Evolutionary conservation across 2,329 filamentous ascomycete genomes (phyloP), one percentile per base, ranked within the genome.

Genomic region (Xylaria multiplex): DNA sequence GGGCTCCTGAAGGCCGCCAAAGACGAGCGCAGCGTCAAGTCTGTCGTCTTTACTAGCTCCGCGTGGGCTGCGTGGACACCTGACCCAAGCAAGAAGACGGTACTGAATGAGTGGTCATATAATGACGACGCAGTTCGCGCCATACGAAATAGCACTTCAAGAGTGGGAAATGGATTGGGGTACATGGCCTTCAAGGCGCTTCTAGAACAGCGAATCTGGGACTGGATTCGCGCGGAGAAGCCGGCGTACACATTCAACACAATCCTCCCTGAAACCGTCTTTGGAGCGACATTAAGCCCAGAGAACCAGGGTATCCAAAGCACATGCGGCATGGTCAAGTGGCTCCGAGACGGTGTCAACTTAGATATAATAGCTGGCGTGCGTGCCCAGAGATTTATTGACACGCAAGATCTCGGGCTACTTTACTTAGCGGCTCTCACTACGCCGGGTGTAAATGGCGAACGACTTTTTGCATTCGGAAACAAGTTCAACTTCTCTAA

Each of bases 171-270:
- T 45, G 76, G 73, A 3, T 62, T 78, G 24, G 70, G 68, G 14
- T 78, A 74, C 53, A 79, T 78, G 77, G 78, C 77, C 6, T 67
- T 75, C 40, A 79, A 77, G 64, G 70, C 74, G 8, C 58, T 76
- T 1, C 68, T 77, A 3, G 78, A 80, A 68, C 69, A 75, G 58
- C 66, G 64, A 0, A 62, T 76, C 40, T 79, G 78, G 78, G 72
- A 76, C 3, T 79, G 77, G 76, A 69, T 79, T 2, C 65, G 66
- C 27, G 43, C 37, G 2, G 72, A 75, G 57, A 74, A 74, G 59
- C 77, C 76, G 0, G 22, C 46, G 1, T 79, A 73, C 60, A 58
- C 68, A 24, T 78, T 79, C 64, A 78, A 79, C 52, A 67, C 74
- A 6, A 59, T 79, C 53, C 68, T 79, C n/a, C 71, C 75, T 42